Conservation (phyloP, 257 asterid species). For the Gentiana straminea region DNA sequence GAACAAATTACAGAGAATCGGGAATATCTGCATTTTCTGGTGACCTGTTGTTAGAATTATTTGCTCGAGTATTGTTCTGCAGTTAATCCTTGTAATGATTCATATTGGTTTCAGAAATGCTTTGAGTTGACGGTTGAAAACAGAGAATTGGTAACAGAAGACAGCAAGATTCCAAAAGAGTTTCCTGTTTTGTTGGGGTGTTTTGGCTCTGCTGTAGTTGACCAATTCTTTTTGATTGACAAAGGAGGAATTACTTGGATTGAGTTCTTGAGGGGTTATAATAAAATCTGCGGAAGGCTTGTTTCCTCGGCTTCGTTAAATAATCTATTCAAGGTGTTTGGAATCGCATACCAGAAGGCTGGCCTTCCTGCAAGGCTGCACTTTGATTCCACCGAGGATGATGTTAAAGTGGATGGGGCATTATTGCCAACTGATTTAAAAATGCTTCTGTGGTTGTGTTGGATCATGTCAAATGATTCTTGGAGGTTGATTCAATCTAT, state of each 20-base stretch:
- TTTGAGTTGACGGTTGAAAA: slow-evolving; percentile 36
- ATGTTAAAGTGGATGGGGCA: slow-evolving; percentile 50
- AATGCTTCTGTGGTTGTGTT: slow-evolving; percentile 56
- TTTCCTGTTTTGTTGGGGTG: slow-evolving; percentile 36
- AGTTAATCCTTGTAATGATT: background rate
- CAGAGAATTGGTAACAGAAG: slow-evolving; percentile 12
- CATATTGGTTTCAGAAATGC: slow-evolving; percentile 47
- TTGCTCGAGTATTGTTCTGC: background rate
- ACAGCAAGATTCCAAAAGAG: slow-evolving; percentile 34
- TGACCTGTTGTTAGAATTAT: too few species aligned
- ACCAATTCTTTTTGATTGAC: slow-evolving; percentile 49
- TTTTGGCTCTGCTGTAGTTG: slow-evolving; percentile 62
- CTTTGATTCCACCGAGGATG: slow-evolving; percentile 53
- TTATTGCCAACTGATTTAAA: slow-evolving; percentile 33
- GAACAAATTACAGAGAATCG: too few species aligned
- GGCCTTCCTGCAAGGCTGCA: slow-evolving; percentile 51
- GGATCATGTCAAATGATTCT: slow-evolving; percentile 67
- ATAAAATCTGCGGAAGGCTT: slow-evolving; percentile 57
- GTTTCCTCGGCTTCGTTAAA: slow-evolving; percentile 51
- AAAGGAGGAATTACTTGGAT: slow-evolving; percentile 61
- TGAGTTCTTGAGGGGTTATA: slow-evolving; percentile 76
- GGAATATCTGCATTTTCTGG: too few species aligned
- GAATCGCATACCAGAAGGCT: slow-evolving; percentile 39
- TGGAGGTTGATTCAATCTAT: slow-evolving; percentile 21
- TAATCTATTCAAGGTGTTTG: slow-evolving; percentile 45